Base-by-base conservation (phyloP, 305 asterid genomes). In the Fraxinus nigra region DNA sequence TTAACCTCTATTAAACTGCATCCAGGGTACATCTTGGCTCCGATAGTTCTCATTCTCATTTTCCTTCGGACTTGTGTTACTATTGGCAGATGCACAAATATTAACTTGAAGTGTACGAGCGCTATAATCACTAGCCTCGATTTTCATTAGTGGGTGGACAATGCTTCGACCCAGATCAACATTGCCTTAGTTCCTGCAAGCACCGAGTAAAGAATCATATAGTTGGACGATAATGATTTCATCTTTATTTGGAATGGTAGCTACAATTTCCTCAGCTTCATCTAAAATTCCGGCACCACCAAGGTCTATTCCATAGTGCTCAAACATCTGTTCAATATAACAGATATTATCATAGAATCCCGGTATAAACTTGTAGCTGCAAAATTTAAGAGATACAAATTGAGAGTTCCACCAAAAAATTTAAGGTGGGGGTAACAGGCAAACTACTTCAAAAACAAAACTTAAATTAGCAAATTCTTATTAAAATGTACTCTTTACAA, bases 201-300 rank as follows among this genome's bases (percentile, higher is more conserved):
- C 93, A 72, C 92, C 84, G 16, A 90, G 93, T 84, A 93, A 86
- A 83, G 97, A 90, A 24, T 90, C 91, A 76, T 90, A 92, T 54
- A 91, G 82, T 16, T 90, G 90, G 79, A 86, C 75, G 11, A 85
- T 63, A 79, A 90, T 80, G 26, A 81, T 35, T 26, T 72, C 79
- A 65, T 90, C 87, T 78, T 82, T 77, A 37, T 76, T 72, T 13
- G 90, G 86, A 30, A 90, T 77, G 51, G 82, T 79, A 33, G 51
- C 76, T 78, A 93, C 85, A 84, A 87, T 75, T 10, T 84, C 83
- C 84, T 89, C 91, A 32, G 97, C 97, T 88, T 90, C 95, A 11
- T 89, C 79, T 77, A 93, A 77, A 30, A 89, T 87, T 73, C 97
- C 97, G 22, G 97, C 91, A 5, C 95, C 92, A 46, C 91, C 95